Base-by-base conservation (phyloP, 1,284 basidiomycete genomes). In the Ustilago nuda region DNA sequence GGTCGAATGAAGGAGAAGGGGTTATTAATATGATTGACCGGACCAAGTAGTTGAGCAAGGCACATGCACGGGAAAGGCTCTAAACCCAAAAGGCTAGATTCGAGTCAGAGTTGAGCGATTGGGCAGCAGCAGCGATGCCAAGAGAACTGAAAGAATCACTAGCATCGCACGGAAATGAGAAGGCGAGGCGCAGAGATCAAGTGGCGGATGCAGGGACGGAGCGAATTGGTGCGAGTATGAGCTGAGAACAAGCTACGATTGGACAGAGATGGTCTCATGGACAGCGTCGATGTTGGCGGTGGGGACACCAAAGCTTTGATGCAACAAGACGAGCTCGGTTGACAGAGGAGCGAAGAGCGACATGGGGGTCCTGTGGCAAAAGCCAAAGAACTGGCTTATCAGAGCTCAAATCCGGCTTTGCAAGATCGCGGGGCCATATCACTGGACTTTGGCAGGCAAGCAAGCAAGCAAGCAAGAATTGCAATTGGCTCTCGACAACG, bases 251-350 rank as follows among this genome's bases (percentile, higher is more conserved):
- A 37, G 57, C 32, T 64, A 27, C 57, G 61, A 70, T 70, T 70
- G 68, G 68, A 52, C 50, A 56, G 58, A 70, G 68, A 70, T 70
- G 68, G 62, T 57, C 61, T 70, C 57, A 64, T 70, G 51, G 32
- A 52, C 19, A 23, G 19, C 27, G 52, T 36, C 30, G 46, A 66
- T 66, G 60, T 27, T 59, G 61, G 46, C 17, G 35, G 23, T 8
- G 33, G 17, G 36, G 55, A 17, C 39, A 41, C 27, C 51, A 36
- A 9, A 36, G 23, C 17, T 23, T 37, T 54, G 23, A 27, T 27
- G 54, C 37, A 32, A 54, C 5, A 36, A 36, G 36, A 9, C 35
- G 19, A 37, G 54, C 13, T 57, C 41, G 52, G 19, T 19, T 19
- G 23, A 55, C 33, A 45, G 52, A 56, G 30, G 23, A 45, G 27